These are phyloP conservation scores for Artemisia annua DNA, from an alignment of 129 eudicot species.

Conservation along the genomic window DNA sequence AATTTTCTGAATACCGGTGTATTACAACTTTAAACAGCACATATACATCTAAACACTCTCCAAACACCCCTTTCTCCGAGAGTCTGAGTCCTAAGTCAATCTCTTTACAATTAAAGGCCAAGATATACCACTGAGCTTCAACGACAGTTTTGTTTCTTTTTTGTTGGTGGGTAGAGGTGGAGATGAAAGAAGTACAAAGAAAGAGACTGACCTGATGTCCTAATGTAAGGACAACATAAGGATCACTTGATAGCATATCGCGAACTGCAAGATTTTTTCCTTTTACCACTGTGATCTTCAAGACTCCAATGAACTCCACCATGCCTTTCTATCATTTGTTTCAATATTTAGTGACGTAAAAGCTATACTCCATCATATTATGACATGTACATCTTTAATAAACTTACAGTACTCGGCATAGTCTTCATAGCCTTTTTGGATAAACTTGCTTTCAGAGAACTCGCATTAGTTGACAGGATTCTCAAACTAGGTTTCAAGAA, in stretches of 20 bases:
- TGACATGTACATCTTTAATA: conserved; percentile 2
- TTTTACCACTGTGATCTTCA: conserved; percentile 77
- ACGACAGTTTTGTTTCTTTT: neutral
- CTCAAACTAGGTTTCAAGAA: conserved; percentile 94
- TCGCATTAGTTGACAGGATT: conserved; percentile 50
- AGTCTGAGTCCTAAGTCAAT: too few species aligned
- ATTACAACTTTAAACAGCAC: too few species aligned
- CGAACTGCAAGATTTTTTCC: conserved; percentile 87
- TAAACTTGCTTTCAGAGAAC: conserved; percentile 63
- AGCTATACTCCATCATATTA: conserved; percentile 7
- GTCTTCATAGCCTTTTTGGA: conserved; percentile 55
- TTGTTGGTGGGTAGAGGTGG: neutral
- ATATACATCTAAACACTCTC: too few species aligned
- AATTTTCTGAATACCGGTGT: too few species aligned
- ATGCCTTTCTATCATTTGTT: conserved; percentile 69
- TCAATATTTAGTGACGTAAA: conserved; percentile 16
- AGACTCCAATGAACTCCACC: conserved; percentile 83
- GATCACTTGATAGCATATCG: conserved; percentile 95
- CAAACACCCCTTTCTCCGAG: too few species aligned
- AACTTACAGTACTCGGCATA: conserved; percentile 62
- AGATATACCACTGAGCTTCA: neutral
- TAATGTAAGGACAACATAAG: conserved; percentile 80
- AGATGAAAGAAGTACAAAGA: neutral
- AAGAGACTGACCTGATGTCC: conserved; percentile 74
- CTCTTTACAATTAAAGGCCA: too few species aligned